Base-by-base conservation (phyloP, 305 asterid species). In the Fraxinus angustifolia region DNA sequence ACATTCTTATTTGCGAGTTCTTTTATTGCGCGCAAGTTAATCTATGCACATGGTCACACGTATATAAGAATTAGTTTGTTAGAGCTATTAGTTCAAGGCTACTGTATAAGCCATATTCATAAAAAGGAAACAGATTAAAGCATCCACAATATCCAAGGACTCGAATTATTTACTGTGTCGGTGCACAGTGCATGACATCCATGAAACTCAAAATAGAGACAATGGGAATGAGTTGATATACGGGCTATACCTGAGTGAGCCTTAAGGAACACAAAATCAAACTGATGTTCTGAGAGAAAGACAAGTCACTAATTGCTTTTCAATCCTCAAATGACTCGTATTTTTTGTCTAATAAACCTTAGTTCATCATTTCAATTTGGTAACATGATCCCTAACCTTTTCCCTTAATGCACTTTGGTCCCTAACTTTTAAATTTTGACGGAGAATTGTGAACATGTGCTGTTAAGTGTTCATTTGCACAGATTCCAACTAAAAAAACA, bases 251-350 rank as follows among this genome's bases (percentile, higher is more conserved):
- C 8, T 35, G 26, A 23, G 26, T 6, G 31, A 87, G 95, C 86
- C 88, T 91, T 87, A 94, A 83, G 26, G 87, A 81, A 87, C 96
- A 91, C 82, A 88, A 75, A 81, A 84, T 76, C 4, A 89, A 89
- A 80, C 91, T 87, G 36, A 89, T 72, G 16, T 87, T 85, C 73
- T 90, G 91, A 35, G 16, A 1, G 6, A 4, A 77, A 17, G 34
- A 36, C 48, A 8, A 1, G 38, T 35, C 36, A 34, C 6, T 34
- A 34, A 34, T 34, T 34, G 36, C 36, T 34, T 34, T 34, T 34
- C 1, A 35, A 35, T 35, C 38, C 38, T 35, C 8, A 35, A 35
- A 35, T 35, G 38, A 35, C 38, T 5, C 38, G 8, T 35, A 35
- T 23, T 23, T 23, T 23, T 5, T 5, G 38, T 35, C 8, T 35